These are phyloP conservation scores for Pyrrhoderma lamaoense DNA, from an alignment of 1,284 basidiomycete species.

Conservation along the genomic window DNA sequence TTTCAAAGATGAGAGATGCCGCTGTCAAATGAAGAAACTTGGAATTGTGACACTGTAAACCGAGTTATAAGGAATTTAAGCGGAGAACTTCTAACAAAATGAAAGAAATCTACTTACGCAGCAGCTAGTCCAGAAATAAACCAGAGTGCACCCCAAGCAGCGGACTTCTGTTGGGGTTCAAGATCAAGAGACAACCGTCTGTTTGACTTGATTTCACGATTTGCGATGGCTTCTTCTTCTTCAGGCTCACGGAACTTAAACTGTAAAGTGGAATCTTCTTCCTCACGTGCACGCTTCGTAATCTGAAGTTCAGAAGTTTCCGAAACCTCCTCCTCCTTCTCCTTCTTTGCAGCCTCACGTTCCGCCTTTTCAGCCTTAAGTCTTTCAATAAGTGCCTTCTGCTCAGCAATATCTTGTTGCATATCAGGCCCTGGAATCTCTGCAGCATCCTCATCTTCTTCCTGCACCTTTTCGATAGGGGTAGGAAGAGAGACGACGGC, in stretches of 20 bases:
- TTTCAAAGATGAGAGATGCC: neutral
- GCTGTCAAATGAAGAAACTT: neutral
- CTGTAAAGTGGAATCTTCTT: constrained; percentile 41
- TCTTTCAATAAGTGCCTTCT: constrained; percentile 58
- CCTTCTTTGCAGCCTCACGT: too few relatives aligned
- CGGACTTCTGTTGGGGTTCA: constrained; percentile 57
- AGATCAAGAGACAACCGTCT: constrained; percentile 46
- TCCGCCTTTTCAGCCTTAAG: constrained; percentile 43
- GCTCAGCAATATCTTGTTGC: constrained; percentile 62
- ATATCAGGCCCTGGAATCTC: constrained; percentile 57
- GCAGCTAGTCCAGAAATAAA: constrained; percentile 68
- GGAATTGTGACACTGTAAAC: too few relatives aligned
- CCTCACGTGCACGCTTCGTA: constrained; percentile 47
- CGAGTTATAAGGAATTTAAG: too few relatives aligned
- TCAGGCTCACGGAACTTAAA: constrained; percentile 55
- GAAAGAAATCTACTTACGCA: constrained; percentile 41
- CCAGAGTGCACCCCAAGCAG: constrained; percentile 68
- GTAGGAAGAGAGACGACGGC: constrained; percentile 31
- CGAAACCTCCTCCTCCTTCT: too few relatives aligned
- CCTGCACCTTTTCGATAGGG: constrained; percentile 50
- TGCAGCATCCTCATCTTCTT: constrained; percentile 28
- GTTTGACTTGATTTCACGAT: constrained; percentile 59
- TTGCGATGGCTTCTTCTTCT: constrained; percentile 40
- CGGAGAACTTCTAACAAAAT: too few relatives aligned
- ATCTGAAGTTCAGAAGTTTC: constrained; percentile 11